A percentile compares a stretch with the other conserved stretches of the same genome.
Conservation (phyloP, 2,329 filamentous ascomycete genomes). For the Aspergillus ustus region DNA sequence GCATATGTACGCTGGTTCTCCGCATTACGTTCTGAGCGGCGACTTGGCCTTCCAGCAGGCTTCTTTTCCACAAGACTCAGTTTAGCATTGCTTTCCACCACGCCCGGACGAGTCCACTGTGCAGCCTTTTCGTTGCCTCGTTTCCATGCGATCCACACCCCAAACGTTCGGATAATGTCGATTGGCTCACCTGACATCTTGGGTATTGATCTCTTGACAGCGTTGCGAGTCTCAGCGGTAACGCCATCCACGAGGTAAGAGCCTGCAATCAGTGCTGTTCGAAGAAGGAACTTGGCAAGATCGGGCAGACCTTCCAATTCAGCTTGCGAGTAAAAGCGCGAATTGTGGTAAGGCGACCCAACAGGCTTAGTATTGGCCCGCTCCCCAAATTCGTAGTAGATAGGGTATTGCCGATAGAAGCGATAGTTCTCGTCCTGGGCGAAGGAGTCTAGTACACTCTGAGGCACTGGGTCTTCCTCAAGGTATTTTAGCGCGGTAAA, state of each 20-base stretch:
- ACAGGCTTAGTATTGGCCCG: slow-evolving; percentile 55
- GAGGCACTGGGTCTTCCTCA: slow-evolving; percentile 66
- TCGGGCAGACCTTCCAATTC: slow-evolving; percentile 66
- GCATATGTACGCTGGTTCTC: slow-evolving; percentile 46
- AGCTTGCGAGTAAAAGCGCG: slow-evolving; percentile 65
- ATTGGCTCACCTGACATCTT: slow-evolving; percentile 66
- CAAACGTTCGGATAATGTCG: slow-evolving; percentile 63
- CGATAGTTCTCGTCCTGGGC: slow-evolving; percentile 56
- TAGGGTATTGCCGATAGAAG: slow-evolving; percentile 59
- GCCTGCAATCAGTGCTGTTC: slow-evolving; percentile 65
- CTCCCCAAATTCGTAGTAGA: slow-evolving; percentile 64
- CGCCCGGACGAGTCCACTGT: slow-evolving; percentile 65
- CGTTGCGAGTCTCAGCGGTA: slow-evolving; percentile 61
- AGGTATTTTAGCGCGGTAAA: slow-evolving; percentile 68
- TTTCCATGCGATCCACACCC: slow-evolving; percentile 71
- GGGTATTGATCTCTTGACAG: slow-evolving; percentile 66
- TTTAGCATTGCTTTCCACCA: slow-evolving; percentile 54
- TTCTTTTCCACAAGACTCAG: slow-evolving; percentile 59
- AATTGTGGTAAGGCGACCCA: slow-evolving; percentile 60
- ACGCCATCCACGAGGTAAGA: slow-evolving; percentile 64
- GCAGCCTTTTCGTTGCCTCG: slow-evolving; percentile 66
- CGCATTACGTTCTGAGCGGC: slow-evolving; percentile 60
- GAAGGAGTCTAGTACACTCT: slow-evolving; percentile 59
- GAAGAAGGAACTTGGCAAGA: slow-evolving; percentile 64
- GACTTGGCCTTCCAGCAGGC: slow-evolving; percentile 58